Conservation (phyloP, 352 stramenopile species). For the Globisporangium okanoganense region DNA sequence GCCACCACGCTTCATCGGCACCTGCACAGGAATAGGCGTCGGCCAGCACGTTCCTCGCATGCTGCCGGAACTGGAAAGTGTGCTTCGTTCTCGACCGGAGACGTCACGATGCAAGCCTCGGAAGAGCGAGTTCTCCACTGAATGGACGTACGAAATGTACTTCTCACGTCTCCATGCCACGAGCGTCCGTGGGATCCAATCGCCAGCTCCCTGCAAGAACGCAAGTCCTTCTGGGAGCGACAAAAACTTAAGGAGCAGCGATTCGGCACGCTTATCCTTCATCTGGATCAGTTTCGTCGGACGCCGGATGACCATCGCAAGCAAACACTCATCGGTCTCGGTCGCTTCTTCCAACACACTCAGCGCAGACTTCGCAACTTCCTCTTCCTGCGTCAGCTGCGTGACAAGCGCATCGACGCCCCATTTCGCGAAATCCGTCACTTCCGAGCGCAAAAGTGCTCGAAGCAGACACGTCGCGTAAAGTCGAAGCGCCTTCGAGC, state of each 20-base stretch:
- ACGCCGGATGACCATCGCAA: constrained; percentile 83
- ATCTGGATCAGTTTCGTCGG: constrained; percentile 75
- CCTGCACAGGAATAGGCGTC: constrained; percentile 80
- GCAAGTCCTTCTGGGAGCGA: constrained; percentile 73
- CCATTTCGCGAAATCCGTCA: constrained; percentile 88
- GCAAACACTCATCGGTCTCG: constrained; percentile 75
- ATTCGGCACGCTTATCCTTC: constrained; percentile 76
- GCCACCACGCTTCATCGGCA: constrained; percentile 75
- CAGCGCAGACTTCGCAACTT: constrained; percentile 80
- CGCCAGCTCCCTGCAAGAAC: constrained; percentile 74
- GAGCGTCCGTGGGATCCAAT: constrained; percentile 82
- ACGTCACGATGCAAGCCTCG: constrained; percentile 80
- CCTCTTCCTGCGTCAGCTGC: constrained; percentile 81
- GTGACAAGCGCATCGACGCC: constrained; percentile 83
- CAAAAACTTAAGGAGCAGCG: constrained; percentile 78
- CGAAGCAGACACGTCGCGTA: constrained; percentile 84
- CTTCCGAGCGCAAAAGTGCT: constrained; percentile 76
- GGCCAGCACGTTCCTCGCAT: constrained; percentile 51
- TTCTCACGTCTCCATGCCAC: constrained; percentile 76
- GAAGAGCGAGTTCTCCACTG: constrained; percentile 78
- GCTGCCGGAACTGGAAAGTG: constrained; percentile 21
- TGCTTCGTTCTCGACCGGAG: constrained; percentile 54
- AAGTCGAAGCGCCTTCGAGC: constrained; percentile 78
- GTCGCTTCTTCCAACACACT: constrained; percentile 86
- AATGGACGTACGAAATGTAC: constrained; percentile 82